Percentiles rank a stretch among this genome's conserved stretches.
Conservation (phyloP, 169 alveolate species). For the Plasmodium falciparum region DNA sequence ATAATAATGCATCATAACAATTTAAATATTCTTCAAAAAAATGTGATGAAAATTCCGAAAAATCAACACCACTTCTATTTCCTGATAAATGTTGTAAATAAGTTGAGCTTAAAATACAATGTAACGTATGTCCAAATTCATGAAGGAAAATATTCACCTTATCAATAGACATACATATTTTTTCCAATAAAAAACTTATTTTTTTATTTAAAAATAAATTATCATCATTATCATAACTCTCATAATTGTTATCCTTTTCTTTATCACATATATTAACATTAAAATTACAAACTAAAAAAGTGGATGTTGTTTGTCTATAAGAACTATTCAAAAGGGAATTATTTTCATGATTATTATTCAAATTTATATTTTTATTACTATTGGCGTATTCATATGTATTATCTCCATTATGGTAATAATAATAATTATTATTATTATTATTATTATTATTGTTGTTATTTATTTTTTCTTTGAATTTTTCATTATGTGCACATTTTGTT, state of each 20-base stretch:
- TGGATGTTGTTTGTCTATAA: slow-evolving; percentile 82
- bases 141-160: slow-evolving; percentile 81
- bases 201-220: slow-evolving; percentile 4
- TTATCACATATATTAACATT: slow-evolving; percentile 20
- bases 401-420: not conserved
- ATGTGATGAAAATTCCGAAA: slow-evolving; percentile 87
- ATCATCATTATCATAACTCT: not conserved
- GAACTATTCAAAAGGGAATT: not conserved
- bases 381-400: not conserved
- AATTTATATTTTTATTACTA: not conserved
- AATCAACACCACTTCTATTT: slow-evolving; percentile 86
- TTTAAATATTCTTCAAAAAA: slow-evolving; percentile 81
- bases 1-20: slow-evolving; percentile 35
- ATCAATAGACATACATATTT: slow-evolving; percentile 71
- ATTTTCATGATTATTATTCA: not conserved
- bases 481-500: not conserved
- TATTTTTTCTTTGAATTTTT: not conserved
- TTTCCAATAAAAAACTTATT: slow-evolving; percentile 12
- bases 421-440: not conserved
- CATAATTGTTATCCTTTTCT: slow-evolving; percentile 1
- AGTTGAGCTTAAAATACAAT: slow-evolving; percentile 83
- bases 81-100: slow-evolving; percentile 86
- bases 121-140: slow-evolving; percentile 87
- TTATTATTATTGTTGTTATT: not conserved
- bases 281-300: slow-evolving; percentile 82